Percentiles rank a stretch among this genome's conserved stretches.
phyloP scores from a whole-genome alignment of 73 alveolate species.

The Paraurostyla sp. region DNA sequence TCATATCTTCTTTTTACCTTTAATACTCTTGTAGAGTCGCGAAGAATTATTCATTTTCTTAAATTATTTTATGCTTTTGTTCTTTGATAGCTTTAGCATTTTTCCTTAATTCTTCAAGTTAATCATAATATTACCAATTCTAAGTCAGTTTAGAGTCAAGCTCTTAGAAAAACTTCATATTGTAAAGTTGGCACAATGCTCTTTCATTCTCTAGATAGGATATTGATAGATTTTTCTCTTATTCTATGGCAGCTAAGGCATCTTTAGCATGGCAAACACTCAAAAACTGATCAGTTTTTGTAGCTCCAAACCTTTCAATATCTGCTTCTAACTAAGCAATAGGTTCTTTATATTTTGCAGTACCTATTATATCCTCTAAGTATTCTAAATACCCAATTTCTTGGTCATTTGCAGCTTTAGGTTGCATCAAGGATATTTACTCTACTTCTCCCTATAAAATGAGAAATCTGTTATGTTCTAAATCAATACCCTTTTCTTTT shows the following conservation, averaged over 20 bases:
- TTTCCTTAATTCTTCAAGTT: conserved; percentile 51
- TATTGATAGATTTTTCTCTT: no score
- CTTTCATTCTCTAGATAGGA: conserved; percentile 82
- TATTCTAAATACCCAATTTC: conserved; percentile 90
- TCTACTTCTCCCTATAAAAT: conserved; percentile 97
- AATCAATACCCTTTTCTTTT: conserved; percentile 90
- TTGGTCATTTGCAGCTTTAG: conserved; percentile 80
- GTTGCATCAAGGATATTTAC: conserved; percentile 96
- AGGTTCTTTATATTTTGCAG: neutral
- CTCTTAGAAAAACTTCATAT: conserved; percentile 51
- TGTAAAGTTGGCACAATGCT: neutral
- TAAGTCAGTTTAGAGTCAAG: conserved; percentile 11
- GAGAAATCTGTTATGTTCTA: conserved; percentile 94
- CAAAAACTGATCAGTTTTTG: no score
- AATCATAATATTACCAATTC: neutral
- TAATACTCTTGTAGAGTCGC: conserved; percentile 5
- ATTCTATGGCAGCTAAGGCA: no score
- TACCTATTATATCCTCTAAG: conserved; percentile 90
- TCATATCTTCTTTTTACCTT: conserved; percentile 59
- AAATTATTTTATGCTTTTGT: conserved; percentile 41
- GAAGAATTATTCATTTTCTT: conserved; percentile 36
- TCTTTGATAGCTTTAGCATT: conserved; percentile 48
- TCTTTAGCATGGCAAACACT: no score
- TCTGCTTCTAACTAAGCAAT: neutral
- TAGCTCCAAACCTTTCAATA: conserved; percentile 49